phyloP scores from a whole-genome alignment of 768 basidiomycete genomes.

The Cystobasidiopsis lactophilus region DNA sequence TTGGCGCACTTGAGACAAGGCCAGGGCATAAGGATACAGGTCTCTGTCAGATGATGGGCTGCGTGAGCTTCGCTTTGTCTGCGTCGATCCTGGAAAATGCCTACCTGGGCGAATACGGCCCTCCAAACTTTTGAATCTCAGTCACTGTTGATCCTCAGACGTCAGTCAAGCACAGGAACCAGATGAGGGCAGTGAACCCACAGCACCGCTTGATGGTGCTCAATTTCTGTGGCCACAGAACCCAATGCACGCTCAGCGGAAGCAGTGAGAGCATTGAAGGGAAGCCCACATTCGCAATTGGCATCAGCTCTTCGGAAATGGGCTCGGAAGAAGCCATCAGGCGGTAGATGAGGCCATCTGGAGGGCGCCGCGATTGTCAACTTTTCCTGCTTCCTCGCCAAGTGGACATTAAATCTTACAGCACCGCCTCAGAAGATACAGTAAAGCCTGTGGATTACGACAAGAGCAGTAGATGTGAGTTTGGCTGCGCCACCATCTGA shows the following conservation, averaged over 20 bases:
- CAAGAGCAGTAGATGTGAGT: no score
- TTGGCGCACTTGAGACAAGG: slow-evolving; percentile 9
- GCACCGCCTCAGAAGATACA: slow-evolving; percentile 81
- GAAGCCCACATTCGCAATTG: slow-evolving; percentile 14
- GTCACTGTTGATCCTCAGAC: slow-evolving; percentile 4
- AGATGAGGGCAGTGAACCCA: slow-evolving; percentile 2
- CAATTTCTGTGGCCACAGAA: slow-evolving; percentile 14
- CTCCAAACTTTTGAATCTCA: slow-evolving; percentile 18
- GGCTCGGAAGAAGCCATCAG: slow-evolving; percentile 87
- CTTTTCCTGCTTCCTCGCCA: background rate
- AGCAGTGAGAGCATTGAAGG: background rate
- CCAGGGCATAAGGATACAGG: slow-evolving; percentile 21
- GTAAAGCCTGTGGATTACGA: slow-evolving; percentile 41
- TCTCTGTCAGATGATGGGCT: slow-evolving; percentile 1
- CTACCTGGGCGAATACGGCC: slow-evolving; percentile 11
- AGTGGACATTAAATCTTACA: slow-evolving; percentile 20
- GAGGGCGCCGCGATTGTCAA: background rate
- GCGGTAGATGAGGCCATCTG: slow-evolving; percentile 69
- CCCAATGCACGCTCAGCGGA: no score
- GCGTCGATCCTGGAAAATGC: background rate
- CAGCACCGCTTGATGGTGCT: slow-evolving; percentile 17
- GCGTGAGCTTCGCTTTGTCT: background rate
- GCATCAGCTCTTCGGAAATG: slow-evolving; percentile 89
- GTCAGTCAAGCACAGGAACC: background rate
- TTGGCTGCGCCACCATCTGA: no score